Evolutionary conservation across 306 rosid species (phyloP), one percentile per base, ranked within the genome.

Genomic region (Lithocarpus polystachyus): DNA sequence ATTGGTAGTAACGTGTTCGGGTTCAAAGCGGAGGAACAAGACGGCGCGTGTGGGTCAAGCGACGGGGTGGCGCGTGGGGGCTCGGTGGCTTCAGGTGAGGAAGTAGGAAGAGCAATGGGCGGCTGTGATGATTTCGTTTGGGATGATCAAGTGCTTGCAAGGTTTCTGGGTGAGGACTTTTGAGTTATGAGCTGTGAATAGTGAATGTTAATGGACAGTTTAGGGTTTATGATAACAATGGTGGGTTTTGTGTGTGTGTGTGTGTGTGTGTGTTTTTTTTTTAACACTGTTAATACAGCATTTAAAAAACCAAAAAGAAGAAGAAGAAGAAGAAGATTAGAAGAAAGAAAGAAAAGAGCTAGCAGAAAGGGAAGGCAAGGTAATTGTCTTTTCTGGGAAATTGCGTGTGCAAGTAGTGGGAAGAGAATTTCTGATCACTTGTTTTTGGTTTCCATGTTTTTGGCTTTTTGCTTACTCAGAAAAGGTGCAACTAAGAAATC

Each of bases 141-240:
- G 88, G 86, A 87, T 54, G 88, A 83, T 11, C 83, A 79, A 2
- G 69, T 79, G 15, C 81, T 89, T 56, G 88, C 79, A 2, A 84
- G 81, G 77, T 85, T 89, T 72, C 31, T 87, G 1, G 83, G 86
- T 1, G 91, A 84, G 17, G 83, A 78, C 53, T 78, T 19, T 0
- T 22, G 31, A 62, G 70, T 17, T 72, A 54, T 71, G 13, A 54
- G 2, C 1, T 12, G 52, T 12, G 7, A 12, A 15, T 29, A 43
- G 5, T 48, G 53, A 48, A 48, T 13, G 12, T 11, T 48, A 13
- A 12, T 40, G 53, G 53, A 10, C 5, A 10, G 14, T 48, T 14
- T 9, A 59, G 72, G 52, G 72, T 33, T 67, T 67, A 35, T 67
- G 19, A 65, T 1, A 10, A 12, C 64, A 22, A 23, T 22, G 28